Conservation (phyloP, 495 filamentous ascomycete genomes). For the Bacidia rubella region DNA sequence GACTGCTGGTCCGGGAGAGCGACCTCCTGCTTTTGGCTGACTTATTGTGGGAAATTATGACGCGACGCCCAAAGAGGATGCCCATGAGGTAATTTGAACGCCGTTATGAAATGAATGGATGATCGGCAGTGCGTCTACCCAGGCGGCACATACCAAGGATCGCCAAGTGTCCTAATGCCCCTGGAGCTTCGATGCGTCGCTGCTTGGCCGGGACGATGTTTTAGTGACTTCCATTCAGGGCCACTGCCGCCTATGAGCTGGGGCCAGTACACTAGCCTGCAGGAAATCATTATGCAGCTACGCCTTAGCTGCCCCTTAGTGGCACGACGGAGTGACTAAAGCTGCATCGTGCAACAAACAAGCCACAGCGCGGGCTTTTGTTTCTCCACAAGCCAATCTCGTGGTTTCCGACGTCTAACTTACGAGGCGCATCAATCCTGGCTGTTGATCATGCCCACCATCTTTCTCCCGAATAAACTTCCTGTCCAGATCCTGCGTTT, state of each 20-base stretch:
- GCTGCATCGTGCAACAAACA: background rate
- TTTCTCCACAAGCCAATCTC: background rate
- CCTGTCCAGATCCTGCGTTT: background rate
- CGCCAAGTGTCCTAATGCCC: background rate
- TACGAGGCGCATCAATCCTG: conserved; percentile 5
- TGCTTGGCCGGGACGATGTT: background rate
- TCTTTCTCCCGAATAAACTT: background rate
- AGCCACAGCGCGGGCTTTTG: background rate
- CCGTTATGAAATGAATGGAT: background rate
- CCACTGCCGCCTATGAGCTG: background rate
- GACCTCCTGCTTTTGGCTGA: background rate
- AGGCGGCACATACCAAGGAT: background rate
- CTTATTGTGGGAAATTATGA: background rate
- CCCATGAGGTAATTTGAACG: background rate
- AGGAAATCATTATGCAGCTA: background rate
- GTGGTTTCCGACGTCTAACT: background rate
- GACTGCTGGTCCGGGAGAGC: background rate
- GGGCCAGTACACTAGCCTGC: background rate
- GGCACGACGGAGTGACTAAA: background rate
- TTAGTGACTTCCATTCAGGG: background rate
- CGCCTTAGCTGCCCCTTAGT: background rate
- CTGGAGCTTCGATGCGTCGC: background rate
- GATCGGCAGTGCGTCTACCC: background rate
- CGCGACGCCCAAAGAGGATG: background rate
- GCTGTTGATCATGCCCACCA: background rate